Percentiles rank a stretch among this genome's conserved stretches.
phyloP scores from a whole-genome alignment of 768 basidiomycete genomes.

The Sarcomyxa edulis region DNA sequence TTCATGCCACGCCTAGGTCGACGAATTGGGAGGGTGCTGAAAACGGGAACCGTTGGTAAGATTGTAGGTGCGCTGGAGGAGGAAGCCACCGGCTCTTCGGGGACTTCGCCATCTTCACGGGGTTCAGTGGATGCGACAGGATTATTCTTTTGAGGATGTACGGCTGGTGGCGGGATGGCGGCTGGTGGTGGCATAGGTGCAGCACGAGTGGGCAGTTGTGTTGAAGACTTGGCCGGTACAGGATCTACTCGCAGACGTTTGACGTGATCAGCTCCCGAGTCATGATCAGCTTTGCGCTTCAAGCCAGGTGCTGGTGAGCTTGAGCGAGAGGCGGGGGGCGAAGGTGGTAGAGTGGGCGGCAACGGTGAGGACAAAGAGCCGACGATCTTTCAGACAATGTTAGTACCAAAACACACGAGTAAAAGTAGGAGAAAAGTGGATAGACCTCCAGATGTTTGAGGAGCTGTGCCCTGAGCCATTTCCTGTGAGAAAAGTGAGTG shows the following conservation, averaged over 20 bases:
- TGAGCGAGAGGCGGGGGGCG: constrained; percentile 46
- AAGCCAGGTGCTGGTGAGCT: constrained; percentile 37
- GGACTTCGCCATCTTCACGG: constrained; percentile 51
- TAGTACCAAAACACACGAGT: constrained; percentile 8
- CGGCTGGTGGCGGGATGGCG: constrained; percentile 18
- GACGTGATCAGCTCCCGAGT: constrained; percentile 31
- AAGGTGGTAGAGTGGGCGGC: constrained; percentile 43
- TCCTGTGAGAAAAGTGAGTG: constrained; percentile 25
- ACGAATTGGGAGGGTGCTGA: constrained; percentile 44
- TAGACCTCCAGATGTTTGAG: constrained; percentile 42
- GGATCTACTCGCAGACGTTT: constrained; percentile 42
- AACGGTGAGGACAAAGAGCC: constrained; percentile 34
- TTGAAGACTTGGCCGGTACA: constrained; percentile 17
- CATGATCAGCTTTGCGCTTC: constrained; percentile 44
- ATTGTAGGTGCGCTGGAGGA: constrained; percentile 19
- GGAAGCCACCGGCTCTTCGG: constrained; percentile 33
- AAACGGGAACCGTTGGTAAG: constrained; percentile 14
- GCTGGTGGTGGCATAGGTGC: constrained; percentile 15
- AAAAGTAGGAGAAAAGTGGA: constrained; percentile 1
- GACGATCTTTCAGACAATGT: constrained; percentile 28
- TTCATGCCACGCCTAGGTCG: constrained; percentile 61
- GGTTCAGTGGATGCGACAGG: constrained; percentile 29
- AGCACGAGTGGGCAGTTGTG: constrained; percentile 16
- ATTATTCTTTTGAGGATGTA: constrained; percentile 17
- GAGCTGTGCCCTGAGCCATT: constrained; percentile 46